Conservation (phyloP, 768 basidiomycete genomes). For the Filobasidium wieringae region DNA sequence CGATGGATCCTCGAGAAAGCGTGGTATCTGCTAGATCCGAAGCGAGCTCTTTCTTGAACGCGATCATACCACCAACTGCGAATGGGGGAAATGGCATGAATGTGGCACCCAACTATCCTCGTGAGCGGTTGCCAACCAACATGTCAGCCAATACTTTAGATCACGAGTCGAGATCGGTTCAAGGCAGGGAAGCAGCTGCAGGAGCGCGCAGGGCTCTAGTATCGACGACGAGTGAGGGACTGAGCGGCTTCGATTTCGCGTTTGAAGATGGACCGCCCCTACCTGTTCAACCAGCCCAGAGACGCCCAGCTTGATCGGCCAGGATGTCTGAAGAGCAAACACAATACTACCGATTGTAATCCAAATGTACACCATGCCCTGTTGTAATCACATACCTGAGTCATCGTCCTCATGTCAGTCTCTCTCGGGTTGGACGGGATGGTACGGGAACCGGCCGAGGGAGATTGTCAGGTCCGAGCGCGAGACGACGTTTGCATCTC, state of each 20-base stretch:
- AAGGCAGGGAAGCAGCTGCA: neutral
- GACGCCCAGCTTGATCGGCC: too few relatives aligned
- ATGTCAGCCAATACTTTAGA: neutral
- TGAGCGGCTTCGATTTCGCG: conserved; percentile 29
- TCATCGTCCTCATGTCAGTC: too few relatives aligned
- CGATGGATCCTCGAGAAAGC: conserved; percentile 21
- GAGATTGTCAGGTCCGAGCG: too few relatives aligned
- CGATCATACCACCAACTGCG: conserved; percentile 33
- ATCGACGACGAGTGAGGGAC: conserved; percentile 24
- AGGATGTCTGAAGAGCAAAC: too few relatives aligned
- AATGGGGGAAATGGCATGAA: neutral
- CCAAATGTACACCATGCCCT: too few relatives aligned
- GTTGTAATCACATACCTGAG: too few relatives aligned
- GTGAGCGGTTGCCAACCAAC: neutral
- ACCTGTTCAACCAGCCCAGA: too few relatives aligned
- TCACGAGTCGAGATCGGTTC: neutral
- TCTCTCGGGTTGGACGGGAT: too few relatives aligned
- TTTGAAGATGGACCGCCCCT: conserved; percentile 16
- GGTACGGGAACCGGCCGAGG: too few relatives aligned
- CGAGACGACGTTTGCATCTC: too few relatives aligned
- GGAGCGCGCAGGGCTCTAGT: conserved; percentile 10
- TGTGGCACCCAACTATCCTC: too few relatives aligned
- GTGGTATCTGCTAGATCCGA: conserved; percentile 23
- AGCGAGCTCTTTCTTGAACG: conserved; percentile 31
- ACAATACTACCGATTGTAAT: too few relatives aligned